phyloP scores from a whole-genome alignment of 106 monocot genomes.

The Allium fistulosum region DNA sequence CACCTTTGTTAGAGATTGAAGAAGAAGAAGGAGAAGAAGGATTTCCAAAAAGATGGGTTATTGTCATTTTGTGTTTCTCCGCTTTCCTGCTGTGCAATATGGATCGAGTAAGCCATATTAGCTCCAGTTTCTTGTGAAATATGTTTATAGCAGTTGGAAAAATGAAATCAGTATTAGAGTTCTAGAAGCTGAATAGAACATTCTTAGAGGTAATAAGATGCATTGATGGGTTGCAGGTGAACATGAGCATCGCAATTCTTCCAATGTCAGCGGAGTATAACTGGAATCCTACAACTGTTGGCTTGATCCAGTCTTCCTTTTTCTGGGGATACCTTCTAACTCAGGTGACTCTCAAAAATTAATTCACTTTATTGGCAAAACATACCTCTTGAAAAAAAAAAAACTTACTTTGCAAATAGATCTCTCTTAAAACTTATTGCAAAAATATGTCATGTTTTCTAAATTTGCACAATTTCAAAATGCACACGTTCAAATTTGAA shows the following conservation, averaged over 20 bases:
- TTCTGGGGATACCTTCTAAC: constrained; percentile 99
- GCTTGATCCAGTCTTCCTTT: constrained; percentile 87
- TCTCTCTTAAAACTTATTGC: too few species aligned
- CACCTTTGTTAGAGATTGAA: background rate
- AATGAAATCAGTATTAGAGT: too few species aligned
- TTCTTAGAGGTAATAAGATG: too few species aligned
- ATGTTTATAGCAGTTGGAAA: too few species aligned
- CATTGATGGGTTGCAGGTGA: constrained; percentile 36
- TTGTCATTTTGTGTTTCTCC: constrained; percentile 81
- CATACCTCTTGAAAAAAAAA: too few species aligned
- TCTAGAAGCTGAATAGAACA: too few species aligned
- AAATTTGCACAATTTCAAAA: too few species aligned
- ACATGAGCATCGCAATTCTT: constrained; percentile 96
- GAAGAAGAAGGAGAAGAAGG: constrained; percentile 5
- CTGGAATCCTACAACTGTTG: constrained; percentile 82
- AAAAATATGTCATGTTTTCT: too few species aligned
- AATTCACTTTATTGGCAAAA: too few species aligned
- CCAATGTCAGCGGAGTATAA: constrained; percentile 83
- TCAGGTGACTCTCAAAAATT: constrained; percentile 53
- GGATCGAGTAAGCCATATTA: constrained; percentile 47
- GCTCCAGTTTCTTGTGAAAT: too few species aligned
- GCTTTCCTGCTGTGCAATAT: constrained; percentile 95
- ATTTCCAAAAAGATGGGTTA: constrained; percentile 81
- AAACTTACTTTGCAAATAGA: too few species aligned
- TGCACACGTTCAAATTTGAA: too few species aligned